Evolutionary conservation across 768 basidiomycete genomes (phyloP), one percentile per base, ranked within the genome.

Genomic region (Podaxis sp.): DNA sequence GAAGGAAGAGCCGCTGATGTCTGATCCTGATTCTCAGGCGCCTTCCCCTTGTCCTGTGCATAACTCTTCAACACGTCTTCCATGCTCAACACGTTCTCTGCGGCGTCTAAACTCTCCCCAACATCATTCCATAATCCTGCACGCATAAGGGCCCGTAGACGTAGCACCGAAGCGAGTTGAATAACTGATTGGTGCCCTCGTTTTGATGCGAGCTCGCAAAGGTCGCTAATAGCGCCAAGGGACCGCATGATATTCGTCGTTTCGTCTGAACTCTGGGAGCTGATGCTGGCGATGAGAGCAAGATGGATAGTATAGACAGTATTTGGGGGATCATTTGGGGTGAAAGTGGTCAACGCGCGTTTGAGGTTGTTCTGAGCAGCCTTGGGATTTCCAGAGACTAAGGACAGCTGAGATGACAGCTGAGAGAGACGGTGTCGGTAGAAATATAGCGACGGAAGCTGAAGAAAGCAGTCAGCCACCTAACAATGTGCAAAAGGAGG

Each of bases 391-490:
- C 71, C 65, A 62, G 75, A 76, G 56, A 80, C 74, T 67, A 84
- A 78, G 33, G 85, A 76, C 54, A 92, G 78, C 40, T 82, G 85
- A 3, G 87, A 84, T 17, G 88, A 87, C 37, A 91, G 82, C 41
- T 85, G 75, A 0, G 82, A 81, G 24, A 93, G 74, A 61, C 84
- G 82, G 3, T 84, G 82, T 48, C 80, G 83, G 69, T 88, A 87
- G 6, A 78, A 73, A 57, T 85, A 80, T 10, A 93, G 77, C 10
- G 88, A 81, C 2, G 90, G 87, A 67, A 89, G 87, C 87, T 89
- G 57, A 0, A 65, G 17, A 57, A 46, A 58, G 59, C 50, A 46
- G 10, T 12, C 10, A 26, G 52, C 4, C 41, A 56, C 38, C 56
- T 40, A 12, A 26, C n/a, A 24, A 24, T 50, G 49, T 52, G 17